phyloP scores from a whole-genome alignment of 2,329 filamentous ascomycete genomes.

The Blumeria graminis region DNA sequence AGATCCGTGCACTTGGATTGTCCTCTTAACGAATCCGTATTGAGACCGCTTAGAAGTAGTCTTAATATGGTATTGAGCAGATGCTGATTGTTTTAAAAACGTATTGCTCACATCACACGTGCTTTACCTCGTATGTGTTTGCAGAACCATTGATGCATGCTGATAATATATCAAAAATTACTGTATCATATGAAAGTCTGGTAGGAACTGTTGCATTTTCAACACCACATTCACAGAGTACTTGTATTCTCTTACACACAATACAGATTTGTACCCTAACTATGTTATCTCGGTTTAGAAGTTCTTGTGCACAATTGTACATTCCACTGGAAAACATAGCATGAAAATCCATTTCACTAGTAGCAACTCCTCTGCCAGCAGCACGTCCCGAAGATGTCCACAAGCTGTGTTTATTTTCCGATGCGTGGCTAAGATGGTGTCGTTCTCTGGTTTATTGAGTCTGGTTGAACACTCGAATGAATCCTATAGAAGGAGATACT shows the following conservation, averaged over 20 bases:
- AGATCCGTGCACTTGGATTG: too few species aligned
- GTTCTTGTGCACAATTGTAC: neutral
- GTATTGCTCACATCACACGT: too few species aligned
- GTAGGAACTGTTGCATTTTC: neutral
- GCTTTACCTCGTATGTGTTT: too few species aligned
- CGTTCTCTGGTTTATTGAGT: neutral
- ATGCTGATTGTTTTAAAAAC: too few species aligned
- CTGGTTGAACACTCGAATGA: neutral
- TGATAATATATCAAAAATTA: too few species aligned
- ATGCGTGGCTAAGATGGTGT: neutral
- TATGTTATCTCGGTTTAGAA: neutral
- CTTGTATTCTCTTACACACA: neutral
- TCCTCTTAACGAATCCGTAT: too few species aligned
- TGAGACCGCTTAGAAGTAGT: too few species aligned
- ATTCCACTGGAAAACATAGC: neutral
- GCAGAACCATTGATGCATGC: too few species aligned
- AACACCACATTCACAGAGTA: neutral
- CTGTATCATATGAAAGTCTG: too few species aligned
- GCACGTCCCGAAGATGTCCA: constrained; percentile 60
- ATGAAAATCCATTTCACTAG: neutral
- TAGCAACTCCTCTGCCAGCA: constrained; percentile 17
- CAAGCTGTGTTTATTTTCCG: constrained; percentile 22
- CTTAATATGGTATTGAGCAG: too few species aligned
- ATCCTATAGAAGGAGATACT: neutral
- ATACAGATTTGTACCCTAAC: neutral